Evolutionary conservation across 1,139 yeast species (phyloP).

Genomic region (Zygosaccharomyces pseudobailii): DNA sequence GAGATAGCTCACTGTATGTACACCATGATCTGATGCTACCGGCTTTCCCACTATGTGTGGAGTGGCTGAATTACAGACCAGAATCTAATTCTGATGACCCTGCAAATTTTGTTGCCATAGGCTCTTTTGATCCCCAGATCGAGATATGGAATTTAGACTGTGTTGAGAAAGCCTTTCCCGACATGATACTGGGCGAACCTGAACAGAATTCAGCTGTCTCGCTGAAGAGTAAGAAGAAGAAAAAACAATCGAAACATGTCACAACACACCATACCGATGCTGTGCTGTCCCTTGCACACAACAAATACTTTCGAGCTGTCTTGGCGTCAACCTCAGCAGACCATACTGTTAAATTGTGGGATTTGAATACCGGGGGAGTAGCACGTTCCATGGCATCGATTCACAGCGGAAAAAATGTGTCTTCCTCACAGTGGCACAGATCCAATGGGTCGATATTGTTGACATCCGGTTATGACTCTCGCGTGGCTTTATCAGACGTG

Average conservation of each 20-base stretch:
- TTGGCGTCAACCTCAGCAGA: conserved; percentile 96
- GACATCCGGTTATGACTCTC: conserved; percentile 90
- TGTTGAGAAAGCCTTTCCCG: conserved; percentile 92
- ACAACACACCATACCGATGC: conserved; percentile 91
- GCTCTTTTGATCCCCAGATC: conserved; percentile 95
- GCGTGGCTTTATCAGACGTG: conserved; percentile 76
- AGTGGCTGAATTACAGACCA: conserved; percentile 83
- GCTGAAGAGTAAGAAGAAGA: conserved; percentile 41
- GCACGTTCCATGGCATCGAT: conserved; percentile 59
- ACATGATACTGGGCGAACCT: conserved; percentile 81
- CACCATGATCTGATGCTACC: conserved; percentile 98
- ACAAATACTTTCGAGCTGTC: conserved; percentile 74
- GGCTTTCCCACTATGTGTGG: conserved; percentile 93
- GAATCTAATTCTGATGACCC: conserved; percentile 43
- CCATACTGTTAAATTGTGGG: conserved; percentile 93
- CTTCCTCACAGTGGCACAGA: conserved; percentile 83
- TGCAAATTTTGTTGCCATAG: conserved; percentile 93
- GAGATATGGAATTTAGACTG: conserved; percentile 95
- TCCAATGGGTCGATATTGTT: conserved; percentile 69
- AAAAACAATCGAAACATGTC: conserved; percentile 50
- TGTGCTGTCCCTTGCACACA: conserved; percentile 80
- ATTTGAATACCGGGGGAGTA: conserved; percentile 65
- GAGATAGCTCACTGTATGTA: conserved; percentile 76
- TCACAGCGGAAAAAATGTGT: conserved; percentile 62
- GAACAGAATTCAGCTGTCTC: conserved; percentile 45